Conservation (phyloP, 257 asterid species). For the Marsdenia floribunda region DNA sequence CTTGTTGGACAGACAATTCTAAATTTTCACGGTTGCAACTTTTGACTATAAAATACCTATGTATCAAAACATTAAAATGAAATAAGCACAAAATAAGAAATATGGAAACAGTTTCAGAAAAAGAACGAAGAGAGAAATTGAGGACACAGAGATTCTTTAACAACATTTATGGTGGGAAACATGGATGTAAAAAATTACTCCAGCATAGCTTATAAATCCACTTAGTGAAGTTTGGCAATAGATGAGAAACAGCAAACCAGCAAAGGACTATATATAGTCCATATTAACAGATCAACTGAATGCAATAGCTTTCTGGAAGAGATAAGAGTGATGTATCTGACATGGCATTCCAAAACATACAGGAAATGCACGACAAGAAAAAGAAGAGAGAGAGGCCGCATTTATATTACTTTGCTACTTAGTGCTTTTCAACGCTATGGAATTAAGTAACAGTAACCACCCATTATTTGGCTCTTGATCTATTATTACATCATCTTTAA, state of each 20-base stretch:
- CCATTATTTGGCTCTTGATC: not conserved
- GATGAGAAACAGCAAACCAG: not conserved
- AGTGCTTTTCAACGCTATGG: not conserved
- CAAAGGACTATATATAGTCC: not conserved
- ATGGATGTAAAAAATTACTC: not conserved
- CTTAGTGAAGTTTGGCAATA: not conserved
- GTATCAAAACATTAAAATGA: constrained; percentile 31
- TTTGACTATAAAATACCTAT: constrained; percentile 95
- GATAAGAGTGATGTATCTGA: not conserved
- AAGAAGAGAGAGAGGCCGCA: not conserved
- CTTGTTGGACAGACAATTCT: constrained; percentile 96
- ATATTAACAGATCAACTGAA: not conserved
- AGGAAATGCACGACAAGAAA: not conserved
- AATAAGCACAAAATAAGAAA: constrained; percentile 26
- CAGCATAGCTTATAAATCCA: not conserved
- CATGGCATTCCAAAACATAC: not conserved
- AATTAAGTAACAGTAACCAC: not conserved
- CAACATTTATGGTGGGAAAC: not conserved
- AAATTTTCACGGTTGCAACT: constrained; percentile 98
- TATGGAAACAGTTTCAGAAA: constrained; percentile 7
- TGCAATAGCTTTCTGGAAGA: not conserved
- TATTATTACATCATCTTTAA: not conserved
- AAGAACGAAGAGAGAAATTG: not conserved
- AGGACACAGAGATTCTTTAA: not conserved
- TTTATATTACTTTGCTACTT: not conserved